Conservation (phyloP, 2,329 filamentous ascomycete species). For the Pseudonectria buxi region DNA sequence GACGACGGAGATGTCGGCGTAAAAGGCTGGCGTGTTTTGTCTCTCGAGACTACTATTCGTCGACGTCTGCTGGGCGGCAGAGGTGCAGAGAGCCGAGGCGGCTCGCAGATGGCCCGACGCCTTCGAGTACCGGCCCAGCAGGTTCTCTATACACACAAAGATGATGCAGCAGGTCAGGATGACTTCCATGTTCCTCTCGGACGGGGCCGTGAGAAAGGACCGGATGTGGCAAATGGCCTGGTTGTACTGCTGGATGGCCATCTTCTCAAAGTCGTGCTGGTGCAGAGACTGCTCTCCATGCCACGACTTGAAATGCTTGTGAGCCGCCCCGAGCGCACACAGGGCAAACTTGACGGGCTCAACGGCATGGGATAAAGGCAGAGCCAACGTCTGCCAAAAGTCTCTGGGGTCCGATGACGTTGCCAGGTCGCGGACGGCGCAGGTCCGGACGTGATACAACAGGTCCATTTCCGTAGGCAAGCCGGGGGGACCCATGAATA, state of each 20-base stretch:
- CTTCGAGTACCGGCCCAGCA: slow-evolving; percentile 15
- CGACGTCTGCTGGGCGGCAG: slow-evolving; percentile 1
- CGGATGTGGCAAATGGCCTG: slow-evolving; percentile 13
- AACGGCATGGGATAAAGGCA: slow-evolving; percentile 4
- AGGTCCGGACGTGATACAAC: slow-evolving; percentile 8
- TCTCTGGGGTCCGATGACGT: slow-evolving; percentile 6
- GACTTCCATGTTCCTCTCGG: slow-evolving; percentile 7
- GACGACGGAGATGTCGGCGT: slow-evolving; percentile 10
- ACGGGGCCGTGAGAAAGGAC: slow-evolving; percentile 10
- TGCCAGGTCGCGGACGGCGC: slow-evolving; percentile 6
- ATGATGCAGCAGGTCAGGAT: slow-evolving; percentile 17
- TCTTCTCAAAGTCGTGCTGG: too few species aligned
- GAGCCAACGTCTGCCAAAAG: slow-evolving; percentile 6
- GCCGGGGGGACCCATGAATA: neutral
- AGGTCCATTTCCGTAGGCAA: slow-evolving; percentile 6
- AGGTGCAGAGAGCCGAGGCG: slow-evolving; percentile 9
- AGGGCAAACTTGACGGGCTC: slow-evolving; percentile 6
- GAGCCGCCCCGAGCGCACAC: slow-evolving; percentile 4
- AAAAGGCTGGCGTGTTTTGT: neutral
- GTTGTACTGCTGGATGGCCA: slow-evolving; percentile 14
- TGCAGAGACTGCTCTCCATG: too few species aligned
- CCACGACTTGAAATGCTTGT: neutral
- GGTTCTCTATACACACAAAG: slow-evolving; percentile 18
- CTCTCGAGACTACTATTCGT: neutral
- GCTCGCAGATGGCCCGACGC: slow-evolving; percentile 15